These are phyloP conservation scores for Eimeria tenella DNA, from an alignment of 169 alveolate genomes.

Conservation along the genomic window DNA sequence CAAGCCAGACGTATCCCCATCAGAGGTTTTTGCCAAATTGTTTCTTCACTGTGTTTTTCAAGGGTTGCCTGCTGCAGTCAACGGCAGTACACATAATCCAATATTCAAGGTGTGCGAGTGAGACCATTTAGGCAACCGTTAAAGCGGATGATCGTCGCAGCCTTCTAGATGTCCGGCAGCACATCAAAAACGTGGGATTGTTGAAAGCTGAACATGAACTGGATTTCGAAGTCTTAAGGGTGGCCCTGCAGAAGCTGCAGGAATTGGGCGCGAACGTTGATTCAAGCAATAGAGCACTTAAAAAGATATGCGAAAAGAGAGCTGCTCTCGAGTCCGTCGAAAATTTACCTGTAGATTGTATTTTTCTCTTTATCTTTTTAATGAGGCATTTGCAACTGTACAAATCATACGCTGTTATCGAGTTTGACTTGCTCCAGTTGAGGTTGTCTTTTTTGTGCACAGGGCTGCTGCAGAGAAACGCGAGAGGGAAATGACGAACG, in stretches of 20 bases:
- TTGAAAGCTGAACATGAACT: constrained; percentile 80
- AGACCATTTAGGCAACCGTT: constrained; percentile 24
- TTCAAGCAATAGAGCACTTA: constrained; percentile 66
- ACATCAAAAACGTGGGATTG: constrained; percentile 84
- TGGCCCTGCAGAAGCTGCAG: constrained; percentile 25
- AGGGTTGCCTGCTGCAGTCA: background rate
- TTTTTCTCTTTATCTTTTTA: too few relatives aligned
- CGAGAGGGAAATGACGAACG: constrained; percentile 84
- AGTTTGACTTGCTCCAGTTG: too few relatives aligned
- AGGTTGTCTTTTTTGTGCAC: background rate
- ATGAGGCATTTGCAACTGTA: background rate
- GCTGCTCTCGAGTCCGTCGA: constrained; percentile 75
- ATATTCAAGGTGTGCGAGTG: background rate
- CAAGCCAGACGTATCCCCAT: background rate
- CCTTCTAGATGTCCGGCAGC: constrained; percentile 56
- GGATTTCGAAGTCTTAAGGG: constrained; percentile 80
- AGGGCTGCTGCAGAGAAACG: constrained; percentile 75
- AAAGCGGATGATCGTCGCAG: constrained; percentile 55
- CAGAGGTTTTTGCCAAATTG: too few relatives aligned
- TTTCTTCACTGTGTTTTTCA: background rate
- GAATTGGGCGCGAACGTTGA: constrained; percentile 57
- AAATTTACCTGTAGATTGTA: background rate
- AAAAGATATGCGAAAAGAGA: constrained; percentile 21
- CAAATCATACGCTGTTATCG: background rate
- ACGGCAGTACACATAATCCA: background rate